Base-by-base conservation (phyloP, 768 basidiomycete genomes). In the Trametes sanguinea region DNA sequence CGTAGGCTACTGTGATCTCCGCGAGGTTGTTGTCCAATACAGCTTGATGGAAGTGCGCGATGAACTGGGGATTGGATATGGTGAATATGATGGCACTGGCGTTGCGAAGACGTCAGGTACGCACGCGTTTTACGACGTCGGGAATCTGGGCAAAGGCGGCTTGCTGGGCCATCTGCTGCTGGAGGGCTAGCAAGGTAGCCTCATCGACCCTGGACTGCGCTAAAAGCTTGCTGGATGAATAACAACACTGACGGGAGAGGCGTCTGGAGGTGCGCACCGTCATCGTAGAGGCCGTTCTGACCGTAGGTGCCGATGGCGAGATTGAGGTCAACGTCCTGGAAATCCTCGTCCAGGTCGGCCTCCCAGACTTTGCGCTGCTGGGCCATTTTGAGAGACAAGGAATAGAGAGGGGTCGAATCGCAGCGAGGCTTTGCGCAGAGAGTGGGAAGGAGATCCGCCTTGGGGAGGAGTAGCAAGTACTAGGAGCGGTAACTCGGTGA, bases 1-100 rank as follows among this genome's bases (percentile, higher is more conserved):
- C 95, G 71, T 99, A 99, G 54, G 95, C 93, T 22, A 89, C 81
- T 4, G 92, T 93, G 67, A 99, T 96, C 69, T 95, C 91, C 4
- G 86, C 79, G 2, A 97, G 83, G 75, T 98, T 96, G 73, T 95
- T 94, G 46, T 94, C 87, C 53, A 90, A 79, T 39, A 98, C 92
- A 22, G 95, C 90, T 81, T 96, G 86, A 72, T 96, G 92, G 75
- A 98, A 97, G 69, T 93, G 92, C 6, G 96, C 86, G 70, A 98
- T 90, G 78, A 98, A 98, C 92, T 96, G 63, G 17, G 51, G 47
- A 29, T 33, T 65, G 47, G 22, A 22, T 22, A 22, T 22, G 22
- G 51, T 61, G 35, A 65, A 54, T 43, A 30, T 3, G 7, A 44
- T 29, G 9, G 48, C 10, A 14, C 46, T 5, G 6, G 27, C 27